Evolutionary conservation across 176 grass and related monocot species (phyloP), one percentile per base, ranked within the genome.

Genomic region (Musa troglodytarum): DNA sequence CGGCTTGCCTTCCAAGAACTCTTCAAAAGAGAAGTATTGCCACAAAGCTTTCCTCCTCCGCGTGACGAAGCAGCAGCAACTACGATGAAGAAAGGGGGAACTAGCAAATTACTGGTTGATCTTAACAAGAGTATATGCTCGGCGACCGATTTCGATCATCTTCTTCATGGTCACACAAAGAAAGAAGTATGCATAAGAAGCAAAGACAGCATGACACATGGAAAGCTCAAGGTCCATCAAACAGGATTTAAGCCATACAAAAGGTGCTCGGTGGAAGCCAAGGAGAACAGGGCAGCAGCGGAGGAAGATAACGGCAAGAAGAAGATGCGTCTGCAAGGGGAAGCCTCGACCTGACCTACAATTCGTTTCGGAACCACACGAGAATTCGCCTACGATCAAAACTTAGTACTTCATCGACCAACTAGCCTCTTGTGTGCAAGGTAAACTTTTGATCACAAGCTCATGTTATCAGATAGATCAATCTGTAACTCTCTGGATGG

Each of bases 211-310:
- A 64, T 19, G 78, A 76, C 28, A 56, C 80, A 84, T 2, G 63
- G 77, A 68, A 94, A 87, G 68, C 69, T 91, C 75, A 98, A 94
- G 82, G 84, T 75, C 2, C 82, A 80, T 71, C 72, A 85, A 72
- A 93, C 88, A 80, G 95, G 95, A 65, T 98, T 98, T 73, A 98
- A 91, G 63, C 95, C 95, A 22, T 98, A 98, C 74, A 98, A 93
- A 58, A 93, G 90, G 69, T 94, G 95, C 71, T 91, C 95, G 16
- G 66, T 85, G 63, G 95, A 91, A 89, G 94, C 88, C 8, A 92
- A 89, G 71, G 90, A 91, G 59, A 86, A 86, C 50, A 93, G 81
- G 50, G 69, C 80, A 76, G 74, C 68, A 19, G 77, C 80, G 73
- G 71, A 63, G 19, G 88, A 98, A 13, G 88, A 89, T 72, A 73